phyloP scores from a whole-genome alignment of 768 basidiomycete genomes.

The Cystoderma amianthinum region DNA sequence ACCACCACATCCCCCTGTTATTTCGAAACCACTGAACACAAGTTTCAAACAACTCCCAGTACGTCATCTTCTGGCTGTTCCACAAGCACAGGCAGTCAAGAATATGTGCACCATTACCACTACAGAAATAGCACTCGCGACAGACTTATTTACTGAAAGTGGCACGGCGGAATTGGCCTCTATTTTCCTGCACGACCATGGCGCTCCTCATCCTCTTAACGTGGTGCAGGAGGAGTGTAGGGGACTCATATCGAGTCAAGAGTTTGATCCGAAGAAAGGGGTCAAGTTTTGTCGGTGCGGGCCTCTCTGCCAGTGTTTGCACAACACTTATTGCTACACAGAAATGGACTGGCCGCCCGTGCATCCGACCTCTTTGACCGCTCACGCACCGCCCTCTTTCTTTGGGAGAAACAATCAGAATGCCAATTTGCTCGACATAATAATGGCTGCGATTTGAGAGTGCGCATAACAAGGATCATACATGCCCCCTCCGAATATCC shows the following conservation, averaged over 20 bases:
- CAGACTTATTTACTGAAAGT: conserved; percentile 29
- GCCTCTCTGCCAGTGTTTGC: not conserved
- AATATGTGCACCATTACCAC: conserved; percentile 41
- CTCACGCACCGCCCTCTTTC: conserved; percentile 33
- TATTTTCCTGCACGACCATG: no score
- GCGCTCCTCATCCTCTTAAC: no score
- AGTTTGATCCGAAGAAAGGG: not conserved
- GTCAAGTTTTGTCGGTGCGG: not conserved
- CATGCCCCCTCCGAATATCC: not conserved
- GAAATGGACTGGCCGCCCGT: conserved; percentile 51
- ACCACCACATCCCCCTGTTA: conserved; percentile 13
- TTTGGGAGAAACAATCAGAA: conserved; percentile 49
- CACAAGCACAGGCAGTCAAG: conserved; percentile 18
- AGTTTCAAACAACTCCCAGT: no score
- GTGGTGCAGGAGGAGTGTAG: no score
- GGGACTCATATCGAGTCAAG: not conserved
- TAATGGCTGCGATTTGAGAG: not conserved
- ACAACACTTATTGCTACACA: conserved; percentile 12
- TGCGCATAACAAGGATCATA: not conserved
- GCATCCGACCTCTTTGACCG: conserved; percentile 36
- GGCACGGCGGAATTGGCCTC: not conserved
- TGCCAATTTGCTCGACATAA: conserved; percentile 15
- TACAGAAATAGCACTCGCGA: conserved; percentile 45
- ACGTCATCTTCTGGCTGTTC: no score
- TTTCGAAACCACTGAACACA: no score